A percentile compares a stretch with the other conserved stretches of the same genome.
Conservation (phyloP, 1,284 basidiomycete species). For the Ustilago sp. region DNA sequence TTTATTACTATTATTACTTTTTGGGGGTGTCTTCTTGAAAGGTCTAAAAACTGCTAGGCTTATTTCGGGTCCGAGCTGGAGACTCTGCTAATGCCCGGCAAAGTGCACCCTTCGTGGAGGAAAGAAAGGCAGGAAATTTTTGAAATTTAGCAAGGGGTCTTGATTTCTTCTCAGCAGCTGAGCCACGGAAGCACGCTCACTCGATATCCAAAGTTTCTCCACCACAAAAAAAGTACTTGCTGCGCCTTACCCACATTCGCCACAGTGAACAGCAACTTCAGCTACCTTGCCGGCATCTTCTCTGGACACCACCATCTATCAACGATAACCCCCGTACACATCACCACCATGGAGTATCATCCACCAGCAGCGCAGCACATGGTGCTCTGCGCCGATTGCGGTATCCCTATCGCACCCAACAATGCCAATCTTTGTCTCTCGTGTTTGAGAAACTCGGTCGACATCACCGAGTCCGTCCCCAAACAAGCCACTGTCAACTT, state of each 20-base stretch:
- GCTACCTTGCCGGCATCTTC: not conserved
- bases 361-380: slow-evolving; percentile 64
- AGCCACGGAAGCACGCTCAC: slow-evolving; percentile 8
- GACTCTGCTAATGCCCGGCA: slow-evolving; percentile 7
- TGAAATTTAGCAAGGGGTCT: not conserved
- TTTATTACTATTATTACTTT: not conserved
- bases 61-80: not conserved
- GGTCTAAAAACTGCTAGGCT: not conserved
- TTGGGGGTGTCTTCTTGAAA: not conserved
- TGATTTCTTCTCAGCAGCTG: not conserved
- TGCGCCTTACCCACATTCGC: slow-evolving; percentile 22
- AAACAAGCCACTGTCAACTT: slow-evolving; percentile 96
- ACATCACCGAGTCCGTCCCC: slow-evolving; percentile 97
- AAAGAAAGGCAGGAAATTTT: not conserved
- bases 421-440: slow-evolving; percentile 95
- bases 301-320: not conserved
- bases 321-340: not conserved
- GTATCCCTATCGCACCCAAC: slow-evolving; percentile 93
- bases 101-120: not conserved
- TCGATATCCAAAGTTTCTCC: slow-evolving; percentile 39
- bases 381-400: slow-evolving; percentile 72
- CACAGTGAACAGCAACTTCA: slow-evolving; percentile 9
- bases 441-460: slow-evolving; percentile 88
- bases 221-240: slow-evolving; percentile 22
- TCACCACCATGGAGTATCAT: slow-evolving; percentile 59